Base-by-base conservation (phyloP, 2,329 filamentous ascomycete species). In the Clarireedia hainanense region DNA sequence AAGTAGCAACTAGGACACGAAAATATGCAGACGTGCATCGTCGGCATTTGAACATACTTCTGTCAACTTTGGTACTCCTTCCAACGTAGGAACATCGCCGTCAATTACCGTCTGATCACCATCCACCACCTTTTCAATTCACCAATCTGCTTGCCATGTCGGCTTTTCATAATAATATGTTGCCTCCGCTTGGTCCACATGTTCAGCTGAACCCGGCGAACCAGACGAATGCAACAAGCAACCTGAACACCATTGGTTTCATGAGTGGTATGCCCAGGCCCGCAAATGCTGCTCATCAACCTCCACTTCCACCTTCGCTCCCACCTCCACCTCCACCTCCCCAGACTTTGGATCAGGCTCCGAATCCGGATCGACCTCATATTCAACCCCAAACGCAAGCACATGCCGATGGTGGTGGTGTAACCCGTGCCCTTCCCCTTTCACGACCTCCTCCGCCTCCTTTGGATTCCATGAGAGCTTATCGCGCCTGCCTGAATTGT, bases 401-500 rank as follows among this genome's bases (percentile, higher is more conserved):
- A 47, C 15, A 15, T 23, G 4, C 43, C 7, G 7, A 30, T 30
- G 27, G 7, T 10, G 27, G 10, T 10, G 27, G 24, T 23, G 15
- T 14, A 23, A 9, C 20, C 7, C 15, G 23, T 15, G 15, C 43
- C 5, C 12, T 17, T 23, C 20, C 42, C n/a, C 42, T 17, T 23
- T 47, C 27, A 40, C 24, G 42, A 5, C 24, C 51, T 27, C 42
- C n/a, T 7, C 42, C 27, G 5, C 24, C 24, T 15, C 46, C 62
- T 12, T 39, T 65, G 40, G 67, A 69, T 58, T 56, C 60, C 5
- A 69, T 69, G 67, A 60, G 67, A 56, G 67, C 67, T 1, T 69
- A 69, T 53, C 61, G 67, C 15, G 67, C 67, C 7, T 69, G 67
- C 60, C 54, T 69, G 5, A 66, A 69, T 57, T 69, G 67, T 53